Base-by-base conservation (phyloP, 106 monocot species). In the Dendrobium huoshanense region DNA sequence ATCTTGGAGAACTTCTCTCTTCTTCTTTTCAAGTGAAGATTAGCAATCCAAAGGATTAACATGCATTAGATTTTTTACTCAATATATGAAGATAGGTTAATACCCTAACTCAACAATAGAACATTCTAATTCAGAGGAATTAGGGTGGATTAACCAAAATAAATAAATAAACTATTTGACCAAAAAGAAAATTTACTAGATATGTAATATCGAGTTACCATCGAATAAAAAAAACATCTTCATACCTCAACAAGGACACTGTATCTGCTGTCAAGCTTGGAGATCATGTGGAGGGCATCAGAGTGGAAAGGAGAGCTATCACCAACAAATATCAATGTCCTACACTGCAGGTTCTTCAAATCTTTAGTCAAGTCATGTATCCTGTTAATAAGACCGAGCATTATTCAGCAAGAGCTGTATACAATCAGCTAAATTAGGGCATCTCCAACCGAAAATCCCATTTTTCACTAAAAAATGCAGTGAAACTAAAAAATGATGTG, bases 161-260 rank as follows among this genome's bases (percentile, higher is more conserved):
- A 55, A 48, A 48, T 9, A 48, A 48, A 48, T 47, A 48, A 7
- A 48, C 48, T 48, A 48, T 7, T 48, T 48, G 7, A 48, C 51
- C 16, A 9, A 1, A 13, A 51, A 15, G 51, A 51, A 51, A 13
- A 16, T 51, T 10, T 13, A 51, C 15, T 51, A 15, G 15, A 13
- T 13, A 51, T 11, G 1, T 51, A 51, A 51, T 10, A 16, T 51
- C 51, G 51, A 51, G 51, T 51, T 51, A 51, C 15, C 15, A 10
- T 51, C 13, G 15, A 51, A 20, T 17, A 8, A 13, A 13, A 51
- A 51, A 51, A 51, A 13, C 51, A 3, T 13, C 51, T 51, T 51
- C 13, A 13, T 75, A 95, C 95, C 92, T 92, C 92, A 45, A 92
- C 90, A 75, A 95, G 79, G 11, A 90, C 94, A 54, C 88, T 88